phyloP scores from a whole-genome alignment of 2,329 filamentous ascomycete genomes.

The Fusarium albidum region DNA sequence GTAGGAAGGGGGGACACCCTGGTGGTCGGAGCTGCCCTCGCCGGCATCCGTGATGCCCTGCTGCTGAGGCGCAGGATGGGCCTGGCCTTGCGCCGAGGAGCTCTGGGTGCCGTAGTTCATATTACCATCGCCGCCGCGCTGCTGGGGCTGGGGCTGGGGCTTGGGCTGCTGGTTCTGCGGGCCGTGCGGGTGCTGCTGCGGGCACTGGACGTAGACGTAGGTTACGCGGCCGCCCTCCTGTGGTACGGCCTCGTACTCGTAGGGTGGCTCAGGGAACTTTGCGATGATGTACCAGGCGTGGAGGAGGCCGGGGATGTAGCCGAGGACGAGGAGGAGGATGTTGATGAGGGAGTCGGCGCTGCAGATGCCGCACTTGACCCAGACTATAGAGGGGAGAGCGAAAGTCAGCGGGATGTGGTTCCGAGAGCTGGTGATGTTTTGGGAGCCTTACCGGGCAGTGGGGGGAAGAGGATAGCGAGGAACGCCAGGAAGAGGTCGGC shows the following conservation, averaged over 20 bases:
- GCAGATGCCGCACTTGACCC: constrained; percentile 96
- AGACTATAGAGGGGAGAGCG: constrained; percentile 65
- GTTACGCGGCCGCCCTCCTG: constrained; percentile 70
- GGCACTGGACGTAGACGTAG: constrained; percentile 77
- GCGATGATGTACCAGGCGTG: constrained; percentile 99
- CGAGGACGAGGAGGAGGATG: constrained; percentile 84
- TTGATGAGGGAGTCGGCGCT: constrained; percentile 94
- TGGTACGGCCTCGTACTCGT: constrained; percentile 72
- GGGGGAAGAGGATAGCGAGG: constrained; percentile 71
- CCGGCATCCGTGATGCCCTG: constrained; percentile 47
- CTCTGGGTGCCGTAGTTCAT: constrained; percentile 58
- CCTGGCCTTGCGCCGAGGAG: constrained; percentile 35
- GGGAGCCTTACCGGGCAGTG: constrained; percentile 64
- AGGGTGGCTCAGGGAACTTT: constrained; percentile 79
- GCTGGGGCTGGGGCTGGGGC: constrained; percentile 43
- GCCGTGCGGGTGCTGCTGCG: constrained; percentile 47
- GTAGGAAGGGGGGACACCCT: constrained; percentile 80
- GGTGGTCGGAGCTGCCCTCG: constrained; percentile 50
- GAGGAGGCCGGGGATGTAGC: constrained; percentile 84
- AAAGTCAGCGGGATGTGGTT: constrained; percentile 19
- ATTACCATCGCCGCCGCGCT: constrained; percentile 34
- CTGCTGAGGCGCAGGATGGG: constrained; percentile 41
- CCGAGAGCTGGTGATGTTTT: constrained; percentile 6
- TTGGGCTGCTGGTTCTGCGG: constrained; percentile 33
- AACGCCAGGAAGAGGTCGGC: constrained; percentile 70